A percentile compares a stretch with the other conserved stretches of the same genome.
Evolutionary conservation across 2,329 filamentous ascomycete genomes (phyloP).

Genomic region (Colletotrichum coccodes): DNA sequence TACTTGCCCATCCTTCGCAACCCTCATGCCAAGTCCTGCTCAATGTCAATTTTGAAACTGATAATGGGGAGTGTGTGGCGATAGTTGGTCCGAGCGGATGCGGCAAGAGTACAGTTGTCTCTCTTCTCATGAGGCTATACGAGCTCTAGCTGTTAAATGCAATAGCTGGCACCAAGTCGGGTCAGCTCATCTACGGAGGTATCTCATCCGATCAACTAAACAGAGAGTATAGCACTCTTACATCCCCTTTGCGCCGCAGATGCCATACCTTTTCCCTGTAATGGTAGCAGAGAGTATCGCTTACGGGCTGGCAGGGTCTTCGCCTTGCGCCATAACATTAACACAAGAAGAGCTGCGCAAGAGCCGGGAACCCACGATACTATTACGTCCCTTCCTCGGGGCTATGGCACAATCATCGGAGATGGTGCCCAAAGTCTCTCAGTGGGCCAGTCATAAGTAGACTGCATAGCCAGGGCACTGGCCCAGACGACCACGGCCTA

Average conservation of each 20-base stretch:
- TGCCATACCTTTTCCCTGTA: slow-evolving; percentile 78
- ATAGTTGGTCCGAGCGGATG: slow-evolving; percentile 87
- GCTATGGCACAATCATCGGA: slow-evolving; percentile 74
- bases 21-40: slow-evolving; percentile 46
- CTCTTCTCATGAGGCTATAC: slow-evolving; percentile 80
- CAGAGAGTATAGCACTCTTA: slow-evolving; percentile 59
- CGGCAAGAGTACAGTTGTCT: slow-evolving; percentile 89
- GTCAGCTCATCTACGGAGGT: neutral
- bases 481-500: slow-evolving; percentile 74
- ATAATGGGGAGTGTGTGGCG: slow-evolving; percentile 72
- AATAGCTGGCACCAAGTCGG: neutral
- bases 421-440: slow-evolving; percentile 80
- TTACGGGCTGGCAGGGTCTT: slow-evolving; percentile 75
- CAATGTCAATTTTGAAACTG: slow-evolving; percentile 62
- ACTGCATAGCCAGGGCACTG: slow-evolving; percentile 84
- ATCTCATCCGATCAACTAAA: neutral
- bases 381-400: slow-evolving; percentile 72
- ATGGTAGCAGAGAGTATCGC: slow-evolving; percentile 83
- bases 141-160: slow-evolving; percentile 41
- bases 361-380: slow-evolving; percentile 80
- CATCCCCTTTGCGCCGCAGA: slow-evolving; percentile 76
- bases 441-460: slow-evolving; percentile 84
- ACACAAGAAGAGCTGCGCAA: slow-evolving; percentile 62
- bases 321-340: slow-evolving; percentile 57
- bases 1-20: slow-evolving; percentile 74